Evolutionary conservation across 2,329 filamentous ascomycete species (phyloP).

Genomic region (Colletotrichum sp.): DNA sequence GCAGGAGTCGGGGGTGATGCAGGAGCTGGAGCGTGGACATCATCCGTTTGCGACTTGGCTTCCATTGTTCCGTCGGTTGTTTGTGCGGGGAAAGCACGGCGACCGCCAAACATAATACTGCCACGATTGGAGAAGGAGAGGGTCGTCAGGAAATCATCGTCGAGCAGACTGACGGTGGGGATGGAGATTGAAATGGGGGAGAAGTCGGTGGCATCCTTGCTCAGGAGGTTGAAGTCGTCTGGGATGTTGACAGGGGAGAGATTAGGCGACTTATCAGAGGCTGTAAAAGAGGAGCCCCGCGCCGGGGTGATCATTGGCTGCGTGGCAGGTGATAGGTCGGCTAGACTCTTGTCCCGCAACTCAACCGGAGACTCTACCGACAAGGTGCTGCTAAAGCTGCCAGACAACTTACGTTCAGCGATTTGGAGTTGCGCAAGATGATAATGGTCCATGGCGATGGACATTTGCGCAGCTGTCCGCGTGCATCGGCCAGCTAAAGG

Average conservation of each 20-base stretch:
- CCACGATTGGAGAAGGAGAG: constrained; percentile 68
- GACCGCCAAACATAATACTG: constrained; percentile 64
- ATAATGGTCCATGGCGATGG: background rate
- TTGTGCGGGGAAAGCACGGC: constrained; percentile 11
- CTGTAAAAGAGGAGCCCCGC: constrained; percentile 25
- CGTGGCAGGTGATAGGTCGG: constrained; percentile 28
- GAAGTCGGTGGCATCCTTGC: constrained; percentile 34
- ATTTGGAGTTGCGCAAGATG: constrained; percentile 1
- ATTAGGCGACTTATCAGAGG: constrained; percentile 20
- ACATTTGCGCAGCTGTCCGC: background rate
- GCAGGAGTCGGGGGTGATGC: background rate
- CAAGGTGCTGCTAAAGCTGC: constrained; percentile 29
- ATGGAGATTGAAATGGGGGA: constrained; percentile 61
- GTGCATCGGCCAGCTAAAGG: background rate
- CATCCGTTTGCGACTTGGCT: background rate
- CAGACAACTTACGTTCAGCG: constrained; percentile 25
- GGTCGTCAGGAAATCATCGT: constrained; percentile 61
- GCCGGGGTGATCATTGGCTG: constrained; percentile 26
- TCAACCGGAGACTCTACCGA: constrained; percentile 24
- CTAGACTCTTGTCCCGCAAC: constrained; percentile 27
- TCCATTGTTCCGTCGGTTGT: constrained; percentile 6
- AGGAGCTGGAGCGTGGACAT: background rate
- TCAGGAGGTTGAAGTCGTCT: constrained; percentile 25
- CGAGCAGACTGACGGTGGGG: constrained; percentile 60
- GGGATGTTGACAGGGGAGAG: constrained; percentile 21